Conservation (phyloP, 257 asterid species). For the Hygrophila difformis region DNA sequence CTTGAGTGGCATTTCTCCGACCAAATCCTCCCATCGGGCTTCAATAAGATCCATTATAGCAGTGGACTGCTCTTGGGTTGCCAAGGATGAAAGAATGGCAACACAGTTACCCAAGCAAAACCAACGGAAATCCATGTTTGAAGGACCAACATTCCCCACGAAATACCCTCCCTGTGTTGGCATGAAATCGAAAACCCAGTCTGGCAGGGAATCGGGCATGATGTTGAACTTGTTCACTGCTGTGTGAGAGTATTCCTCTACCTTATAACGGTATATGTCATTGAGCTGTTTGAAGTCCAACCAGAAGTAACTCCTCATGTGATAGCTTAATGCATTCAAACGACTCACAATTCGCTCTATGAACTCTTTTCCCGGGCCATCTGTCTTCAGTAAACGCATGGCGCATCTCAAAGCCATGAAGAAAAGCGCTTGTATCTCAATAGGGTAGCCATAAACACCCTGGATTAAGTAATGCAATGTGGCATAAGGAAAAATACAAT, state of each 20-base stretch:
- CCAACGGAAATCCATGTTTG: conserved; percentile 52
- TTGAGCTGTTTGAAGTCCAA: conserved; percentile 39
- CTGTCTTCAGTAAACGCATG: conserved; percentile 32
- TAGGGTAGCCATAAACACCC: conserved; percentile 51
- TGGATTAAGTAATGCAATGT: conserved; percentile 5
- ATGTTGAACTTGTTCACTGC: conserved; percentile 50
- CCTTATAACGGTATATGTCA: conserved; percentile 40
- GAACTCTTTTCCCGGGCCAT: conserved; percentile 31
- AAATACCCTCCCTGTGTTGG: conserved; percentile 42
- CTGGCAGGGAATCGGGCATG: conserved; percentile 46
- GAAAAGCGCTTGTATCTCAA: conserved; percentile 48
- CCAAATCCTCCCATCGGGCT: conserved; percentile 42
- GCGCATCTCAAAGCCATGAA: conserved; percentile 52
- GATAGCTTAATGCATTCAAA: conserved; percentile 45
- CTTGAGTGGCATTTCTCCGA: conserved; percentile 50
- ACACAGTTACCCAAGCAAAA: conserved; percentile 47
- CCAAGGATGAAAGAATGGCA: conserved; percentile 41
- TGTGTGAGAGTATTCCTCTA: conserved; percentile 51
- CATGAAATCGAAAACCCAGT: conserved; percentile 50
- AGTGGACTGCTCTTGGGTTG: conserved; percentile 38
- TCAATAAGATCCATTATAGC: conserved; percentile 51
- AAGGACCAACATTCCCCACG: conserved; percentile 42
- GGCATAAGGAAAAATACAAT: neutral
- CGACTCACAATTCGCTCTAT: conserved; percentile 32
- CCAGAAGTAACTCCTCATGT: conserved; percentile 45